Evolutionary conservation across 2,329 filamentous ascomycete genomes (phyloP), one percentile per base, ranked within the genome.

Genomic region (Aspergillus caelatus): DNA sequence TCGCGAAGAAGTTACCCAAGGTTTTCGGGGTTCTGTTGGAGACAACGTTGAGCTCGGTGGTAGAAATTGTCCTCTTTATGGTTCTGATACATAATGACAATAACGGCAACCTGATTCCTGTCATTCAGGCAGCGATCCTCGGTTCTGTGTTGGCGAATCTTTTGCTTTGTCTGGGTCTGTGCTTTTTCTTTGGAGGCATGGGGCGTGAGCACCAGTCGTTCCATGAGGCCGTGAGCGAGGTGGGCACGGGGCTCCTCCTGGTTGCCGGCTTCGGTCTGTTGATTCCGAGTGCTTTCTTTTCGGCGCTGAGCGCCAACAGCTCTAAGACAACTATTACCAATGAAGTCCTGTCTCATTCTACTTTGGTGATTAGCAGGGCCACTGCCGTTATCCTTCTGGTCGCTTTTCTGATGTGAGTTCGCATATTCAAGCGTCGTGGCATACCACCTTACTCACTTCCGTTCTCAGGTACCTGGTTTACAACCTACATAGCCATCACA

Each of bases 51-150:
- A 91, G 90, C 2, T 91, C 91, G 0, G 79, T 93, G 11, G 91
- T 95, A 58, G 92, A 96, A 74, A 89, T 96, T 62, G 86, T 96
- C 54, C 80, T 96, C 34, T 95, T 96, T 78, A 90, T 94, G 82
- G 86, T 94, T 2, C 80, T 96, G 52, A 83, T 95, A 54, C 78
- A 80, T 64, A 84, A 80, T 81, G 75, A 88, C 36, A 72, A 77
- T 23, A 70, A 75, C 12, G 79, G 79, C n/a, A 73, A 77, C 48
- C 65, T 79, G 34, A 79, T 90, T 64, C 83, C 85, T n/a, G 91
- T 95, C 69, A 92, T 96, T 70, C 88, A 92, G 73, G 91, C 91
- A 59, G 92, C 93, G 30, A 94, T 96, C 61, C 80, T 96, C 0
- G 92, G 93, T 41, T 94, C 91, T 0, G 91, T 96, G 52, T 77